phyloP scores from a whole-genome alignment of 441 rosid genomes.

The Manihot esculenta region DNA sequence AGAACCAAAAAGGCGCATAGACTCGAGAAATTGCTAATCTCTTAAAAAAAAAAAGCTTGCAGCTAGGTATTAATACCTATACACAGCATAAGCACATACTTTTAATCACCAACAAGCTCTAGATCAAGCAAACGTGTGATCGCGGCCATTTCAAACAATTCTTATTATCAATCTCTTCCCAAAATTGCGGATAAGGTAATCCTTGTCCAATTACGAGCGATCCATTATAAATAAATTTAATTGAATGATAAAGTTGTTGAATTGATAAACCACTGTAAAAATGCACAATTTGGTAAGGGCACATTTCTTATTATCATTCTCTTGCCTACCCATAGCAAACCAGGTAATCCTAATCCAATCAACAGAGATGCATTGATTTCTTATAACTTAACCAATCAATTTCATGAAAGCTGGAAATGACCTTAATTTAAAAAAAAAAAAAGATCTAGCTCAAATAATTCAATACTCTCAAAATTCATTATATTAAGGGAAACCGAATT shows the following conservation, averaged over 20 bases:
- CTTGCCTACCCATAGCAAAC: not conserved
- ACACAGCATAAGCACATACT: not conserved
- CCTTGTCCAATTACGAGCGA: not conserved
- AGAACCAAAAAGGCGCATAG: not conserved
- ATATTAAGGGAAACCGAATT: not conserved
- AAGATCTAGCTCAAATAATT: not conserved
- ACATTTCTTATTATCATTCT: not conserved
- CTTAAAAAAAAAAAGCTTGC: not conserved
- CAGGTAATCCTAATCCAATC: too few species aligned
- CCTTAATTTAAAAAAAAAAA: not conserved
- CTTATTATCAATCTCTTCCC: not conserved
- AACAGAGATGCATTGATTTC: too few species aligned
- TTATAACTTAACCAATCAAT: not conserved
- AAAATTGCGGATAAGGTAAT: not conserved
- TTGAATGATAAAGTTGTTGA: not conserved
- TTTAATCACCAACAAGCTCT: not conserved
- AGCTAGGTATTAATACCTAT: constrained; percentile 3
- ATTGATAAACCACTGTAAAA: not conserved
- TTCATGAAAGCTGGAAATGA: not conserved
- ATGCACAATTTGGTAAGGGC: not conserved
- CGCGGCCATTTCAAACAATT: not conserved
- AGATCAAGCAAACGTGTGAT: not conserved
- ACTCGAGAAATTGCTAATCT: not conserved
- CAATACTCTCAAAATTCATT: not conserved
- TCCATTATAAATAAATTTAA: not conserved